phyloP scores from a whole-genome alignment of 176 grass and related monocot species.

The Puccinellia tenuiflora region DNA sequence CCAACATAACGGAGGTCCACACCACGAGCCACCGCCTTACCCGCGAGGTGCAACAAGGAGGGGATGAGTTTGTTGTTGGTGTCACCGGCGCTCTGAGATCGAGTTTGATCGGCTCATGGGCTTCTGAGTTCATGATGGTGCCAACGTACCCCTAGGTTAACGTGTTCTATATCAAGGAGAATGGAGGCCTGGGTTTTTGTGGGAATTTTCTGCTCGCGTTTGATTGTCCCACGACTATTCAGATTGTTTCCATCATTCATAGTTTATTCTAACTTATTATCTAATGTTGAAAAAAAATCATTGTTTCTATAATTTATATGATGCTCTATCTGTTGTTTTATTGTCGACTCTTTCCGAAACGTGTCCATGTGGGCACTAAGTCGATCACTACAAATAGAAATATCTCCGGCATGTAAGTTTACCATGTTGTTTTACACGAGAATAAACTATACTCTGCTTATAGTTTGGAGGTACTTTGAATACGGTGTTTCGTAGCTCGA shows the following conservation, averaged over 20 bases:
- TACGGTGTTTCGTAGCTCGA: too few relatives aligned
- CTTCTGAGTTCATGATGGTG: not conserved
- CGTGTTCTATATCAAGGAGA: not conserved
- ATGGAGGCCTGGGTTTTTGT: too few relatives aligned
- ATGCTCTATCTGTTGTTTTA: not conserved
- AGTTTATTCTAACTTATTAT: too few relatives aligned
- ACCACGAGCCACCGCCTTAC: too few relatives aligned
- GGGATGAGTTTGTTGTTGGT: not conserved
- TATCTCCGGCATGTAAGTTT: not conserved
- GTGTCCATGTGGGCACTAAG: not conserved
- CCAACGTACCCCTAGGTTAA: not conserved
- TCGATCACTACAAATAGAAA: not conserved
- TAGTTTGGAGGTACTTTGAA: not conserved
- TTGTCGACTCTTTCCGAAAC: not conserved
- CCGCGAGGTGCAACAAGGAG: not conserved
- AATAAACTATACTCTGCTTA: not conserved
- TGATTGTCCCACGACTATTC: too few relatives aligned
- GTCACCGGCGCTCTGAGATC: not conserved
- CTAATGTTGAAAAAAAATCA: too few relatives aligned
- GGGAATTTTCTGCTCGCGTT: too few relatives aligned
- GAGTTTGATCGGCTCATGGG: too few relatives aligned
- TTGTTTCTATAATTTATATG: too few relatives aligned
- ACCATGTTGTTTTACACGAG: not conserved
- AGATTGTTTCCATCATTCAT: not conserved
- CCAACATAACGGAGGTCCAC: too few relatives aligned